Percentiles rank a stretch among this genome's conserved stretches.
These are phyloP conservation scores for Pythium biforme DNA, from an alignment of 352 stramenopile genomes.

Conservation along the genomic window DNA sequence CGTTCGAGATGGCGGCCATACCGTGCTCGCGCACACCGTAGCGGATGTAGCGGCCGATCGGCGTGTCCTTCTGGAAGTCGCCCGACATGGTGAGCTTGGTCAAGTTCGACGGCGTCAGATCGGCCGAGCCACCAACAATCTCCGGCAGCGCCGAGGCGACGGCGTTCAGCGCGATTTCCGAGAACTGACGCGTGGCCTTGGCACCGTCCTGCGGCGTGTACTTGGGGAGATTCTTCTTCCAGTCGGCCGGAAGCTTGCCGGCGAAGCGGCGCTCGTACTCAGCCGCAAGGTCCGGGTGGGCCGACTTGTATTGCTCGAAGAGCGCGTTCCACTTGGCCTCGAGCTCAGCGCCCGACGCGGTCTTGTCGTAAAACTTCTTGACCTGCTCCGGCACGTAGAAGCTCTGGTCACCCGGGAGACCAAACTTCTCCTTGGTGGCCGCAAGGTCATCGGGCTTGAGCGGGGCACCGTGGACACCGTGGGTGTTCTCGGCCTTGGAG, in stretches of 20 bases:
- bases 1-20: constrained; percentile 98
- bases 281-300: constrained; percentile 90
- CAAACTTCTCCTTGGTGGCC: constrained; percentile 90
- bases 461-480: constrained; percentile 95
- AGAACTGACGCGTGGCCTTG: constrained; percentile 94
- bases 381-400: constrained; percentile 96
- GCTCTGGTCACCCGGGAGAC: constrained; percentile 88
- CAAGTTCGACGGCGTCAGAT: constrained; percentile 98
- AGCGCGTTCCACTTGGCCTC: constrained; percentile 90
- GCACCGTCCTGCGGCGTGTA: constrained; percentile 88
- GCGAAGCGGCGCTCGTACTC: constrained; percentile 95
- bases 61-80: constrained; percentile 98
- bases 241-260: constrained; percentile 90
- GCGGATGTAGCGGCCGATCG: constrained; percentile 95
- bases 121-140: constrained; percentile 97
- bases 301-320: constrained; percentile 90
- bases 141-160: constrained; percentile 93
- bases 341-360: constrained; percentile 57
- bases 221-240: constrained; percentile 90
- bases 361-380: constrained; percentile 90
- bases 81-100: constrained; percentile 94
- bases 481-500: constrained; percentile 91
- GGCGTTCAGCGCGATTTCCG: constrained; percentile 94
- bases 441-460: constrained; percentile 94
- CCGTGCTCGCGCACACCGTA: constrained; percentile 99